Base-by-base conservation (phyloP, 495 filamentous ascomycete species). In the Aspergillus heteromorphus region DNA sequence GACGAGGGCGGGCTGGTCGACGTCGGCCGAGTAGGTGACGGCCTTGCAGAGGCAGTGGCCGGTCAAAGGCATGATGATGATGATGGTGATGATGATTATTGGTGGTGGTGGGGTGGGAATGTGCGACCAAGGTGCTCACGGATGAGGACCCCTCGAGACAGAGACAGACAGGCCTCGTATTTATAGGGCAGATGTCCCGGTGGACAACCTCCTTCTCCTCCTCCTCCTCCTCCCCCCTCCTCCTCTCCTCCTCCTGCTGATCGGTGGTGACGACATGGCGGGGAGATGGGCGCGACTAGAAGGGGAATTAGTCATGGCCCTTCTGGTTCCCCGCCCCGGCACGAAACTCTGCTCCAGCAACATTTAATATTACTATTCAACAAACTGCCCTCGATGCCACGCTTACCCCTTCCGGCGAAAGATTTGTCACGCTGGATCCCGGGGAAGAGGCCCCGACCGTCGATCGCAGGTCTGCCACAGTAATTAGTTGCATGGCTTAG, bases 31-130 rank as follows among this genome's bases (percentile, higher is more conserved):
- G 77, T 84, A 87, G 53, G 79, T 87, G 71, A 86, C 83, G 57
- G 80, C 77, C 59, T 82, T 81, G 76, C 84, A 87, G 51, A 87
- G 83, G 66, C 84, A 87, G 77, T 87, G 84, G 60, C 84, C 84
- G 43, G 81, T 73, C 58, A 87, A 70, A 79, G 73, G 70, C 84
- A 87, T 87, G 53, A 54, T 83, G 73, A 52, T n/a, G 18, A 42
- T 25, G 30, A 45, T 20, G 29, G 21, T 40, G 30, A 50, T 45
- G 25, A 50, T 48, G n/a, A n/a, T n/a, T n/a, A n/a, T n/a, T n/a
- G n/a, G n/a, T 55, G 51, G 55, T 34, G 17, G 40, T 36, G 17
- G 30, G 17, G 27, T 34, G 8, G 10, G 20, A 23, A 18, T 6
- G 60, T 54, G 60, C 65, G 59, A 58, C 47, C 69, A 70, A 70